Evolutionary conservation across 2,329 filamentous ascomycete genomes (phyloP).

Genomic region (Gnomoniopsis sp.): DNA sequence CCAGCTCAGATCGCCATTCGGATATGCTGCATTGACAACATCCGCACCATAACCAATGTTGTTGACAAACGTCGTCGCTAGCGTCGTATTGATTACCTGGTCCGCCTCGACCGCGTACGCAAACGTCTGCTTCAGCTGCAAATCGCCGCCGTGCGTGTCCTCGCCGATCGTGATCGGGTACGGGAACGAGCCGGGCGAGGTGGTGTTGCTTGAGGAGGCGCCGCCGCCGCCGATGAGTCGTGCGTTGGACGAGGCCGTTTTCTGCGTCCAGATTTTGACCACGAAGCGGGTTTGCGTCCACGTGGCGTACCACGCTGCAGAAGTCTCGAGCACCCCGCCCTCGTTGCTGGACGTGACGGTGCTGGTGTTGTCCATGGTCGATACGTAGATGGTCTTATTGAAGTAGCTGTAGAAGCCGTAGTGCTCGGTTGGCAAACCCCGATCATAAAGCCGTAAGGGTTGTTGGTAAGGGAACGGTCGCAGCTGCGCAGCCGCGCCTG

Average conservation of each 20-base stretch:
- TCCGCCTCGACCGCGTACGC: constrained; percentile 47
- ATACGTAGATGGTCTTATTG: constrained; percentile 80
- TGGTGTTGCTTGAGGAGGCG: constrained; percentile 28
- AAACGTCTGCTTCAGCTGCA: constrained; percentile 50
- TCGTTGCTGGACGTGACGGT: constrained; percentile 40
- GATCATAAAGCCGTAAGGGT: constrained; percentile 81
- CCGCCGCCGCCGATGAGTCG: constrained; percentile 33
- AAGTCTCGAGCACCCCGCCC: constrained; percentile 51
- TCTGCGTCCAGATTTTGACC: constrained; percentile 63
- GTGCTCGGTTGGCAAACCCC: constrained; percentile 75
- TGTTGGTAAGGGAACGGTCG: constrained; percentile 71
- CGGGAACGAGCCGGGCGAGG: constrained; percentile 57
- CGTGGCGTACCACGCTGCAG: constrained; percentile 54
- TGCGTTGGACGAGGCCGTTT: constrained; percentile 33
- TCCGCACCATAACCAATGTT: constrained; percentile 48
- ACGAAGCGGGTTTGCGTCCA: constrained; percentile 60
- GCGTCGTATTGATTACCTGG: constrained; percentile 40
- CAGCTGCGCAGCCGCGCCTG: constrained; percentile 67
- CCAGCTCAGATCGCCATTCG: constrained; percentile 39
- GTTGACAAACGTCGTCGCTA: constrained; percentile 45
- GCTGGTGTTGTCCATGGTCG: constrained; percentile 43
- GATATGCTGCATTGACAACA: constrained; percentile 48
- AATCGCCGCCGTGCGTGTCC: constrained; percentile 61
- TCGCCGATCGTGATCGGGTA: constrained; percentile 60
- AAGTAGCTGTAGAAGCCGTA: constrained; percentile 95